Percentiles rank a stretch among this genome's conserved stretches.
These are phyloP conservation scores for Xylaria sp. DNA, from an alignment of 2,329 filamentous ascomycete species.

Conservation along the genomic window DNA sequence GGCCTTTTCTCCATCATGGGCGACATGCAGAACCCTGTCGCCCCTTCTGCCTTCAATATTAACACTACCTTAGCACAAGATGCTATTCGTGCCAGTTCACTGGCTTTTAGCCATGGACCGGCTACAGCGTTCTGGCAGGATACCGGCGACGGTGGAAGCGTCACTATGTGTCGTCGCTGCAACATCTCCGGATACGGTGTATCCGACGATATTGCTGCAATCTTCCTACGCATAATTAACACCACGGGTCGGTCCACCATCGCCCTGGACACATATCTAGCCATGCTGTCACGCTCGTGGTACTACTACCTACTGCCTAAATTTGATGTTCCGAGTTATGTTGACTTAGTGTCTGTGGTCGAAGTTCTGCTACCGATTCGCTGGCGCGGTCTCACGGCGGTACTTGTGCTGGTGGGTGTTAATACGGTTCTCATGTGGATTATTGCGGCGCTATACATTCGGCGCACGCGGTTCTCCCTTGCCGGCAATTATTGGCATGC, in stretches of 20 bases:
- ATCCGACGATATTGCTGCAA: neutral
- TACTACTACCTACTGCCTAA: conserved; percentile 14
- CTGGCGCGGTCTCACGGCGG: neutral
- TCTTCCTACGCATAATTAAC: conserved; percentile 16
- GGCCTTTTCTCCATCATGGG: neutral
- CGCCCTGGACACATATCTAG: conserved; percentile 18
- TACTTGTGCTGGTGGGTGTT: neutral
- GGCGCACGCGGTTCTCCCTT: neutral
- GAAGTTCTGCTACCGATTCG: conserved; percentile 6
- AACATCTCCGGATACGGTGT: neutral
- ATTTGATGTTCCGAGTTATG: conserved; percentile 16
- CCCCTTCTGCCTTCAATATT: neutral
- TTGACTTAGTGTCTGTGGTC: neutral
- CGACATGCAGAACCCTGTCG: neutral
- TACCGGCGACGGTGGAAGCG: neutral
- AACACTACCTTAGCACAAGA: neutral
- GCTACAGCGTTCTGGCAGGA: neutral
- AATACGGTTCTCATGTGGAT: neutral
- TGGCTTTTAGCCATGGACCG: neutral
- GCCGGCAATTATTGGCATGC: conserved; percentile 17
- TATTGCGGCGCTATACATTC: conserved; percentile 5
- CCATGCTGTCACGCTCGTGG: conserved; percentile 9
- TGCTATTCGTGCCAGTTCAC: neutral
- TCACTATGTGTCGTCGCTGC: neutral
- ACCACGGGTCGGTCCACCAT: conserved; percentile 1